These are phyloP conservation scores for Spatholobus suberectus DNA, from an alignment of 306 rosid genomes.

Conservation along the genomic window DNA sequence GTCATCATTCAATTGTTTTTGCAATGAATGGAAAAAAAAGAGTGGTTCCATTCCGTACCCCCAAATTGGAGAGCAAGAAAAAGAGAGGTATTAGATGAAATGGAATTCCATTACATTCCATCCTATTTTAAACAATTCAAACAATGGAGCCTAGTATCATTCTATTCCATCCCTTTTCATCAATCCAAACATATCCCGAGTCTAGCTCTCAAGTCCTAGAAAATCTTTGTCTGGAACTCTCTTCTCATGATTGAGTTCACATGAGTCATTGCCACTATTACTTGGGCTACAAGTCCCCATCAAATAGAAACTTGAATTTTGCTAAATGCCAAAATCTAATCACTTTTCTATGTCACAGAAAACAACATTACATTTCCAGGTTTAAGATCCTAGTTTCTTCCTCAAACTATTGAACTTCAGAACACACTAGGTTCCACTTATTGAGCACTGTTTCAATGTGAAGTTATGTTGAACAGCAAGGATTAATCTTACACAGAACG, in stretches of 20 bases:
- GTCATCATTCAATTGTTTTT: not conserved
- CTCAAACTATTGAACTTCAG: conserved; percentile 29
- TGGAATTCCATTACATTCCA: not conserved
- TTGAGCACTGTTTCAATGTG: not conserved
- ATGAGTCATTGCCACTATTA: not conserved
- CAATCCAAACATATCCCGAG: not conserved
- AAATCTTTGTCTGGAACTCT: not conserved
- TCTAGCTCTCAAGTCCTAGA: not conserved
- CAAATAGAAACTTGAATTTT: not conserved
- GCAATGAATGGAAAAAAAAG: not conserved
- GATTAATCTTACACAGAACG: conserved; percentile 54
- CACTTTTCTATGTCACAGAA: not conserved
- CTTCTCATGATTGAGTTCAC: not conserved
- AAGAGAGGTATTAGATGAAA: not conserved
- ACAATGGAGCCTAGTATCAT: not conserved
- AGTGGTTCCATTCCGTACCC: not conserved
- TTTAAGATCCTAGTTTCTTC: conserved; percentile 4
- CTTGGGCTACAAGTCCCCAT: not conserved
- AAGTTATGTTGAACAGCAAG: conserved; percentile 28
- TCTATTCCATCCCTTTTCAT: not conserved
- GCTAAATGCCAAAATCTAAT: not conserved
- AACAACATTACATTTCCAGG: not conserved
- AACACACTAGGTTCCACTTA: not conserved
- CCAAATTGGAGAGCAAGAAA: not conserved
- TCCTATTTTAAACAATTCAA: not conserved